Conservation (phyloP, 176 grass and related monocot species). For the Zizania latifolia region DNA sequence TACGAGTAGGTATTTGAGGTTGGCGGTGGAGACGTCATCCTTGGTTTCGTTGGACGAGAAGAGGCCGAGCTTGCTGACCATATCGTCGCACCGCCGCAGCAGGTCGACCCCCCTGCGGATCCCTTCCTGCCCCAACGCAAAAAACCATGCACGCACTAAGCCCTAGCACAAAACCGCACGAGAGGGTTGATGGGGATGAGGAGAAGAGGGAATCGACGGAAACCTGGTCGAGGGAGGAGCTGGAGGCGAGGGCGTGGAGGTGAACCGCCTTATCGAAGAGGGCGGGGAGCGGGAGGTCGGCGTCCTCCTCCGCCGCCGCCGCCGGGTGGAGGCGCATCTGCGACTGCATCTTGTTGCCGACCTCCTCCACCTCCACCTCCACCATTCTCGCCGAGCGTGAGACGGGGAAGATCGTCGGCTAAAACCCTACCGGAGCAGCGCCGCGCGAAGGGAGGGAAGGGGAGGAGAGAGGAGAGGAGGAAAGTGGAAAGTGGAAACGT, state of each 20-base stretch:
- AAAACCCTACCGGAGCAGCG: neutral
- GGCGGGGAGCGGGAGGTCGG: slow-evolving; percentile 52
- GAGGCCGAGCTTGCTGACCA: slow-evolving; percentile 76
- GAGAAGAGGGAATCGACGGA: neutral
- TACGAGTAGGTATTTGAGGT: slow-evolving; percentile 83
- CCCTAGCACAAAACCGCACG: neutral
- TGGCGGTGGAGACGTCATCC: slow-evolving; percentile 87
- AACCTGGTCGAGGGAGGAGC: slow-evolving; percentile 44
- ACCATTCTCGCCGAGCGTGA: neutral
- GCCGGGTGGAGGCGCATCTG: slow-evolving; percentile 15
- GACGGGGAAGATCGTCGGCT: neutral
- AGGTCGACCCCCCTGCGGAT: slow-evolving; percentile 59
- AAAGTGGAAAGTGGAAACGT: neutral
- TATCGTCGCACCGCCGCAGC: slow-evolving; percentile 66
- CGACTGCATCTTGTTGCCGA: no score
- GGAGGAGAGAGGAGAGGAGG: neutral
- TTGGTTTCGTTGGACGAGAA: slow-evolving; percentile 89
- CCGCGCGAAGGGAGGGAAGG: neutral
- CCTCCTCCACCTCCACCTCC: slow-evolving; percentile 38
- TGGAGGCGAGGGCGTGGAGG: slow-evolving; percentile 60
- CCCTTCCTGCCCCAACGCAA: slow-evolving; percentile 44
- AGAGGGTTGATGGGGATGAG: neutral
- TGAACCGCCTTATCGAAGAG: slow-evolving; percentile 66
- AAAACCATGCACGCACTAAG: neutral
- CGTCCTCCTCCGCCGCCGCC: slow-evolving; percentile 14